Base-by-base conservation (phyloP, 1,139 yeast species). In the Yamadazyma jaroonii region DNA sequence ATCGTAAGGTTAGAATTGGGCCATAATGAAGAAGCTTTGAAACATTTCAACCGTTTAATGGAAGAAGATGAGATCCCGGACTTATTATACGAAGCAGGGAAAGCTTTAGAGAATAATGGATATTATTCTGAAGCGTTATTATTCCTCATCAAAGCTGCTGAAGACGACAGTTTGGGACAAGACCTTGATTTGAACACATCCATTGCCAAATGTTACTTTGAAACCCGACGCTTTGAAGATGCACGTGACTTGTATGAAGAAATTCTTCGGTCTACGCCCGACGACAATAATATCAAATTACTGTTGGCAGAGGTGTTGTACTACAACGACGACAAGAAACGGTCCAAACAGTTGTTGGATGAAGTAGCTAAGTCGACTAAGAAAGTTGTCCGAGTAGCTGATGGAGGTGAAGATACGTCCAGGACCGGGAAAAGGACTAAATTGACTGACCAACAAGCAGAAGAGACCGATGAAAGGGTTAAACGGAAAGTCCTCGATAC, bases 281-380 rank as follows among this genome's bases (percentile, higher is more conserved):
- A 71, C 10, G 82, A 87, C 50, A 62, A 85, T 29, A 96, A 89
- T 45, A 75, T 82, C 9, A 79, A 84, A 51, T 69, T 89, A 25
- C 84, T 86, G 0, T 65, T 92, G 21, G 96, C 95, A 0, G 97
- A 92, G 59, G 79, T 89, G 1, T 77, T 81, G 41, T 86, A 81
- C 46, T 80, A 80, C 47, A 64, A 84, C n/a, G 86, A 84, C 14
- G 83, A 85, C 34, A 71, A 72, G 14, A 80, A 74, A 2, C 74
- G 72, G 21, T 89, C 95, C 3, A 74, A 77, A 32, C 57, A 57
- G 23, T 61, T 86, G 25, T 65, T 85, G 37, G 67, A 69, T 15
- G 82, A 79, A 42, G 87, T 81, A 3, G 25, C 41, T 9, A 11
- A 17, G 9, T 29, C 28, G n/a, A 30, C 32, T 7, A 39, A 32